Base-by-base conservation (phyloP, 768 basidiomycete species). In the Boletus subparvulus region DNA sequence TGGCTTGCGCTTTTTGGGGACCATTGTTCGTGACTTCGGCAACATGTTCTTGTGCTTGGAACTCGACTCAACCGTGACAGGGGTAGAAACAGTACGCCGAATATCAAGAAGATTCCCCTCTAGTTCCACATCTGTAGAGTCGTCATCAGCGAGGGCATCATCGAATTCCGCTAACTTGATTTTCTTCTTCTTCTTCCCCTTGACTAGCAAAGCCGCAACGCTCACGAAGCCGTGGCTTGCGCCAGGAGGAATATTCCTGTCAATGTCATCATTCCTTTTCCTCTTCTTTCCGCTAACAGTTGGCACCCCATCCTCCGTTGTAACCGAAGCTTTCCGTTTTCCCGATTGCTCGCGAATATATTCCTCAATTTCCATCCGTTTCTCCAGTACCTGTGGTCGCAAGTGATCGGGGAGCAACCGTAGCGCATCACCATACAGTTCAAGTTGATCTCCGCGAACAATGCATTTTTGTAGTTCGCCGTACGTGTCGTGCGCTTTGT, bases 341-440 rank as follows among this genome's bases (percentile, higher is more conserved):
- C 70, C 73, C 21, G 66, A 70, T 41, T 78, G 75, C 59, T 81
- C 78, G 39, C 85, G 83, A 33, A 82, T 78, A 62, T 90, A 87
- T 60, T 85, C 82, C 63, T 87, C 83, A 39, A 94, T 90, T 49
- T 88, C 87, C 85, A 97, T 93, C 21, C 75, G 77, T 73, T 87
- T 88, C 73, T 95, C 90, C 35, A 92, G 72, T 61, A 85, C 88
- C 57, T 83, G 78, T 0, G 94, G 94, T 43, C 87, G 86, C 60
- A 87, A 73, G 59, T 90, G 80, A 37, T 81, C 83, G 0, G 96
- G 94, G 4, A 98, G 75, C 12, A 99, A 76, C 0, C 93, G 88
- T 55, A 86, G 83, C 49, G 96, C 91, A 69, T 99, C 97, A n/a
- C 80, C 86, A 65, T 94, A 99, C 11, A 98, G 80, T 70, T 98